Evolutionary conservation across 106 monocot species (phyloP), one percentile per base, ranked within the genome.

Genomic region (Dioscorea dumetorum): DNA sequence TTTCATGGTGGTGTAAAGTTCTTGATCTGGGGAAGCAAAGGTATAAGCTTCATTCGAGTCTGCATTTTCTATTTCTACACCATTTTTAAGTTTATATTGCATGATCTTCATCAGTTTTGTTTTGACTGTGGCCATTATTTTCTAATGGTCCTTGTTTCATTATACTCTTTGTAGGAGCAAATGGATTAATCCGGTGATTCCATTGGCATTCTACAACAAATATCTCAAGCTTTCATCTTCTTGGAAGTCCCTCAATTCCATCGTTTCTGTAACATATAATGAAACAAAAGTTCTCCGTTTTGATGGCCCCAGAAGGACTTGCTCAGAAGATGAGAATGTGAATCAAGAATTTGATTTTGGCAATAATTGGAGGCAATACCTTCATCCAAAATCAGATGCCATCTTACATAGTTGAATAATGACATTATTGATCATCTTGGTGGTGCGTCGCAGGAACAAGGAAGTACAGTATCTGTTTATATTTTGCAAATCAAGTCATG

Each of bases 1-100:
- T 87, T 62, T 18, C 51, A 21, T 90, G 90, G 94, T 94, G 94
- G 94, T 69, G 21, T 67, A 84, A 82, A 52, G 84, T 78, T 74
- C 80, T 94, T 54, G 48, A 80, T 69, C 49, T 69, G 18, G 66
- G 67, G 69, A 68, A 31, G 28, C 65, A 83, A 66, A 78, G 89
- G 93, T 86, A 31, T 57, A 21, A 31, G n/a, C 50, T 58, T 65
- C 23, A 9, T 22, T 50, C 9, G 23, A 54, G 9, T 1, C 33
- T 22, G 66, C 59, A 54, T 69, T 72, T 64, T 23, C 48, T 15
- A 67, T 11, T 49, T 57, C 28, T 12, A 18, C 13, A 63, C 12
- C 33, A 33, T 24, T 33, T 13, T 63, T 63, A 18, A 13, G 22
- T 3, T 60, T 23, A 60, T 24, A 19, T 28, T 60, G 60, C 22